Percentiles rank a stretch among this genome's conserved stretches.
Evolutionary conservation across 1,284 basidiomycete genomes (phyloP).

Genomic region (Kwoniella shivajii): DNA sequence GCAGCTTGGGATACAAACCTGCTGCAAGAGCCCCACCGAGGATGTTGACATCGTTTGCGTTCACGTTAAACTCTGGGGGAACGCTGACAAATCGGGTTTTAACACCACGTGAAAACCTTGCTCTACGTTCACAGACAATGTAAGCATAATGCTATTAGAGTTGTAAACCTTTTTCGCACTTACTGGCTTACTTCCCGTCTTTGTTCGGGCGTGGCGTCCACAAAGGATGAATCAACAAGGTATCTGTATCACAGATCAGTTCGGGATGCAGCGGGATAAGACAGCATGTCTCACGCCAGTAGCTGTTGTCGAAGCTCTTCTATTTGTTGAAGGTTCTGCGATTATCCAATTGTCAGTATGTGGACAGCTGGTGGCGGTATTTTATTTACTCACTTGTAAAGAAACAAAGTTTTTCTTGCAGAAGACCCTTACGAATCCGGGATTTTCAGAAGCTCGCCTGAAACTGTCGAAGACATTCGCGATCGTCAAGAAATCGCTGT

Average conservation of each 20-base stretch:
- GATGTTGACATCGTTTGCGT: slow-evolving; percentile 65
- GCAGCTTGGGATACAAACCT: slow-evolving; percentile 89
- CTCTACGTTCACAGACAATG: slow-evolving; percentile 55
- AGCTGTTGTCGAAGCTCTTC: slow-evolving; percentile 96
- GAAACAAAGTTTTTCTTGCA: slow-evolving; percentile 84
- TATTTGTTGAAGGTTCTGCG: slow-evolving; percentile 87
- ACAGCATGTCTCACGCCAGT: slow-evolving; percentile 62
- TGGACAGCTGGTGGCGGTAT: neutral
- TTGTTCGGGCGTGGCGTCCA: slow-evolving; percentile 68
- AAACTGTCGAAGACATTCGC: slow-evolving; percentile 89
- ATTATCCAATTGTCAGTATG: neutral
- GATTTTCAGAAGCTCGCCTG: slow-evolving; percentile 74
- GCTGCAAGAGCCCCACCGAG: slow-evolving; percentile 82
- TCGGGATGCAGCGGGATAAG: neutral
- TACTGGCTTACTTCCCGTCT: slow-evolving; percentile 73
- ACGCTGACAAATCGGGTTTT: slow-evolving; percentile 74
- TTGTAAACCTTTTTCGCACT: too few species aligned
- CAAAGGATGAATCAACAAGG: slow-evolving; percentile 84
- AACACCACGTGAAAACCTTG: slow-evolving; percentile 69
- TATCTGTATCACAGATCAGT: slow-evolving; percentile 43
- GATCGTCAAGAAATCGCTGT: slow-evolving; percentile 95
- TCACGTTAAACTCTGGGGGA: slow-evolving; percentile 71
- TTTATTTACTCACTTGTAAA: slow-evolving; percentile 63
- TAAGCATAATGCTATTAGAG: neutral
- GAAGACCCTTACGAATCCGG: slow-evolving; percentile 67